These are phyloP conservation scores for Chaetomium sp. DNA, from an alignment of 2,329 filamentous ascomycete species.

Conservation along the genomic window DNA sequence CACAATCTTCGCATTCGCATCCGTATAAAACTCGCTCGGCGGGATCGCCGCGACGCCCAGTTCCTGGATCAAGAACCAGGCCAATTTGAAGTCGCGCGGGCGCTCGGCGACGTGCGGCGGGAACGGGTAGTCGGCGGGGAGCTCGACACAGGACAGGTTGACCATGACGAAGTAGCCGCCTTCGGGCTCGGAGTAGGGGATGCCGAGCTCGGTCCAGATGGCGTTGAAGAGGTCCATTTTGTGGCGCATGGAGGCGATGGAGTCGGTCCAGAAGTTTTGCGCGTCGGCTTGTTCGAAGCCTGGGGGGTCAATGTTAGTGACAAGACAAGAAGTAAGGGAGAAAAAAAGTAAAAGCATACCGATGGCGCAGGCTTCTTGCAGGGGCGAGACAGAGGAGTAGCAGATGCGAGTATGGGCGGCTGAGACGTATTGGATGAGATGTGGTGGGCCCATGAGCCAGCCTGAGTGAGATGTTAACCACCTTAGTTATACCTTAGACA, in stretches of 20 bases:
- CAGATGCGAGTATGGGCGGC: slow-evolving; percentile 95
- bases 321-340: background rate
- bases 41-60: slow-evolving; percentile 93
- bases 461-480: slow-evolving; percentile 35
- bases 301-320: slow-evolving; percentile 2
- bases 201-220: slow-evolving; percentile 65
- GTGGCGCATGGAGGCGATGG: slow-evolving; percentile 77
- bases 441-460: slow-evolving; percentile 83
- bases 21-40: slow-evolving; percentile 94
- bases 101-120: slow-evolving; percentile 79
- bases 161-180: slow-evolving; percentile 96
- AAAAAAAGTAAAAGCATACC: slow-evolving; percentile 29
- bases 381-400: slow-evolving; percentile 85
- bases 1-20: slow-evolving; percentile 72
- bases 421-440: slow-evolving; percentile 84
- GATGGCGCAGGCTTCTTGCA: slow-evolving; percentile 90
- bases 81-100: slow-evolving; percentile 87
- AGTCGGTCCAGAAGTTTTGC: slow-evolving; percentile 79
- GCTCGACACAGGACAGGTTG: slow-evolving; percentile 80
- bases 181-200: slow-evolving; percentile 86
- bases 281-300: slow-evolving; percentile 82
- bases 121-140: slow-evolving; percentile 81
- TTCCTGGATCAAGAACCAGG: slow-evolving; percentile 96
- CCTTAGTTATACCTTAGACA: no score
- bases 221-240: slow-evolving; percentile 86